Evolutionary conservation across 2,329 filamentous ascomycete genomes (phyloP).

Genomic region (Elsinoe necatrix): DNA sequence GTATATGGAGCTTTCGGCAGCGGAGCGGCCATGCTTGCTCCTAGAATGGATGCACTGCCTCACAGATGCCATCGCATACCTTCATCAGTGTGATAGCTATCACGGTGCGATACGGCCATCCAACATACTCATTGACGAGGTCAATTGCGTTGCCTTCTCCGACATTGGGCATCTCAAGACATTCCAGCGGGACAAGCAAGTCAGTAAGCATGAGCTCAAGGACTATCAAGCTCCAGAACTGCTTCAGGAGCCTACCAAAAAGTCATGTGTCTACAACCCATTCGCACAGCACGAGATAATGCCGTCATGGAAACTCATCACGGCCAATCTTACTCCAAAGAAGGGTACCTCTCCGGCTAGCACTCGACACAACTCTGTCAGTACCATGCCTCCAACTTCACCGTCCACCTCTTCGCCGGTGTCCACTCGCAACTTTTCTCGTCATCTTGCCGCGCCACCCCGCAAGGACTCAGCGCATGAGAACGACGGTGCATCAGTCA

Average conservation of each 20-base stretch:
- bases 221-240: constrained; percentile 66
- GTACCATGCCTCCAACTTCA: neutral
- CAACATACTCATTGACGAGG: constrained; percentile 57
- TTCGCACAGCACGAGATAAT: neutral
- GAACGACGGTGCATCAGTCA: neutral
- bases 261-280: neutral
- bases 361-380: constrained; percentile 2
- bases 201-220: constrained; percentile 60
- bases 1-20: constrained; percentile 55
- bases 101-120: constrained; percentile 65
- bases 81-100: constrained; percentile 56
- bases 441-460: neutral
- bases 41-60: constrained; percentile 71
- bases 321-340: neutral
- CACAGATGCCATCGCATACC: constrained; percentile 56
- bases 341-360: neutral
- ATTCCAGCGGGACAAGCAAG: constrained; percentile 45
- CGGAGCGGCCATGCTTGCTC: constrained; percentile 50
- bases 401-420: neutral
- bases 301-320: neutral
- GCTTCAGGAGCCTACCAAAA: neutral
- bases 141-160: constrained; percentile 59
- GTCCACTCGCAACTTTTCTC: constrained; percentile 1
- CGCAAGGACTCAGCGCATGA: constrained; percentile 7
- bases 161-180: constrained; percentile 47